phyloP scores from a whole-genome alignment of 495 filamentous ascomycete species.

The Paragyromitra xinjiangensis region DNA sequence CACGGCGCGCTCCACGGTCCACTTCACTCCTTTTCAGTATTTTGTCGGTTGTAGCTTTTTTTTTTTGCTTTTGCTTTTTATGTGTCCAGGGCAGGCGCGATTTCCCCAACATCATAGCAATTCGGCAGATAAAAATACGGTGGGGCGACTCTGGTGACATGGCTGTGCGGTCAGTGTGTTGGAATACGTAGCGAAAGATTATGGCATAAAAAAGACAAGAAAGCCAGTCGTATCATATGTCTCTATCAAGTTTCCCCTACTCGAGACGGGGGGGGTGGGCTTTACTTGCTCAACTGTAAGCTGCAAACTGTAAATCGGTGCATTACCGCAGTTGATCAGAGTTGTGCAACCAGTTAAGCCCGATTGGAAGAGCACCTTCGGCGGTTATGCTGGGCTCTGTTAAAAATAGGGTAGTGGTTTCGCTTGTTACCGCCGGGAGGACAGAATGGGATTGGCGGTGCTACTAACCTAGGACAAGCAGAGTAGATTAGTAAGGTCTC shows the following conservation, averaged over 20 bases:
- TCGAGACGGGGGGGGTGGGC: background rate
- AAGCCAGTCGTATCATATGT: background rate
- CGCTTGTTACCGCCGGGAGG: constrained; percentile 15
- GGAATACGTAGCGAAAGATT: constrained; percentile 7
- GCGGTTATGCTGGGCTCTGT: background rate
- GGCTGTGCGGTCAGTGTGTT: constrained; percentile 17
- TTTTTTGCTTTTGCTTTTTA: background rate
- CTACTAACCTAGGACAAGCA: background rate
- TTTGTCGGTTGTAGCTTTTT: constrained; percentile 29
- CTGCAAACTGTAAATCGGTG: background rate
- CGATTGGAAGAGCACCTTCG: too few relatives aligned
- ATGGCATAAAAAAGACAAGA: constrained; percentile 4
- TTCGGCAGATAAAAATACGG: constrained; percentile 17
- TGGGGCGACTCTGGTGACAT: constrained; percentile 1
- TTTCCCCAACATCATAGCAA: constrained; percentile 6
- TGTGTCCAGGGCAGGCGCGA: constrained; percentile 1
- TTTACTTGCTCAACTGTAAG: background rate
- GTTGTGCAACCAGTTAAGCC: background rate
- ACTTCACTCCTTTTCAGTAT: background rate
- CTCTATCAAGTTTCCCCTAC: background rate
- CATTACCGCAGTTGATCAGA: background rate
- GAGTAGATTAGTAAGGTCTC: background rate
- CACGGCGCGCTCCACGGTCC: constrained; percentile 11
- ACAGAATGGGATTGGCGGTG: constrained; percentile 4
- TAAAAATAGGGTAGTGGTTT: background rate